Evolutionary conservation across 1,139 yeast genomes (phyloP), one percentile per base, ranked within the genome.

Genomic region (Entelexis paramagnoliae): DNA sequence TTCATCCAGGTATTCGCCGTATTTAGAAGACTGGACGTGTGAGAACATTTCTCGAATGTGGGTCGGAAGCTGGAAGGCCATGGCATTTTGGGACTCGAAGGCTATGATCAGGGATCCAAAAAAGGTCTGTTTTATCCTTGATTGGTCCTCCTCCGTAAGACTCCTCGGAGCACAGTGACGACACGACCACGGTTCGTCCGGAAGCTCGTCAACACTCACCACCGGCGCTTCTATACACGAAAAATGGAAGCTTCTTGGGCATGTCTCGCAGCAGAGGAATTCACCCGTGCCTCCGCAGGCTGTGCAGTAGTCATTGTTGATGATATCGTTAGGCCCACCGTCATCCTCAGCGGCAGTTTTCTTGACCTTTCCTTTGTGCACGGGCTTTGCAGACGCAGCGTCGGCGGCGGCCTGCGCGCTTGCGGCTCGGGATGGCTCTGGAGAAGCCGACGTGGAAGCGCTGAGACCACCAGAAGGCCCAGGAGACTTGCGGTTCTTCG

Each of bases 161-260:
- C 65, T 24, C 49, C 51, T 13, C 5, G 58, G 59, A 20, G 42
- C 54, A 61, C 98, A 91, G 61, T 82, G 87, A 28, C 77, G 76
- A 68, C 98, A 91, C 59, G 76, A 79, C 97, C 97, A 91, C 60
- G 80, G 87, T 30, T 85, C 96, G 51, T 83, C 93, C 0, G 96
- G 96, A 9, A 88, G 72, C 46, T 81, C 82, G 57, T 83, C 91
- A 1, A 50, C 58, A 11, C 33, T 34, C 55, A 55, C 50, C 26
- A 83, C 68, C 0, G 98, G 97, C 2, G 97, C 97, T 60, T 86
- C 84, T 57, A 91, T 78, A 65, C 98, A 91, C 13, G 85, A 74
- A 63, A 91, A 87, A 64, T 91, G 98, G 66, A 89, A 91, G 1
- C 96, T 85, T 62, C 76, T 77, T 0, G 96, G 96, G 66, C 98